Percentiles rank a stretch among this genome's conserved stretches.
phyloP scores from a whole-genome alignment of 208 protist genomes.

The Leishmania braziliensis region DNA sequence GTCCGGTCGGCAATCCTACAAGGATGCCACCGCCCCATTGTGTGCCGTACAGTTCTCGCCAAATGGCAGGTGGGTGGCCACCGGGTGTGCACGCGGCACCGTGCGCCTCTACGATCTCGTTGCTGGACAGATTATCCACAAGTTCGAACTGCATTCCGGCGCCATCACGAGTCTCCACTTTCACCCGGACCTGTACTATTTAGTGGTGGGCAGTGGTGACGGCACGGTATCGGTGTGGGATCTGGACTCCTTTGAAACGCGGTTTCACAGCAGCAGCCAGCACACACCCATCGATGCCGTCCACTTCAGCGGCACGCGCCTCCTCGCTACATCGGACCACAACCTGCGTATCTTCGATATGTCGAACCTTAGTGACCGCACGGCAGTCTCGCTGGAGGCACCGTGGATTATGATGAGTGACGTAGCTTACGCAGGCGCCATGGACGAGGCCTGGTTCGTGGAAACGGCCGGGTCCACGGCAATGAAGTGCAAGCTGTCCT shows the following conservation, averaged over 20 bases:
- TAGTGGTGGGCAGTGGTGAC: constrained; percentile 73
- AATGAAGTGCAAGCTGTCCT: constrained; percentile 43
- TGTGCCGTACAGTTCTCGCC: constrained; percentile 76
- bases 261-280: constrained; percentile 55
- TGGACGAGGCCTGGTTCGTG: constrained; percentile 74
- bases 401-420: constrained; percentile 78
- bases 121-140: constrained; percentile 44
- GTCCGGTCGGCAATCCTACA: constrained; percentile 72
- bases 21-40: constrained; percentile 55
- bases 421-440: constrained; percentile 56
- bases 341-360: constrained; percentile 60
- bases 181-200: constrained; percentile 70
- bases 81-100: constrained; percentile 67
- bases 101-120: constrained; percentile 79
- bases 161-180: constrained; percentile 84
- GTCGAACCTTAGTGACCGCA: constrained; percentile 42
- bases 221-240: constrained; percentile 81
- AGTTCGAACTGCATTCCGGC: constrained; percentile 59
- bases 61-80: constrained; percentile 68
- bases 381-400: constrained; percentile 37
- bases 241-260: constrained; percentile 56
- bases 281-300: constrained; percentile 68
- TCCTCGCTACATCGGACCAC: constrained; percentile 65
- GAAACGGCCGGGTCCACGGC: constrained; percentile 55
- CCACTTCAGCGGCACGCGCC: constrained; percentile 60